Base-by-base conservation (phyloP, 2,329 filamentous ascomycete species). In the Bretziella fagacearum region DNA sequence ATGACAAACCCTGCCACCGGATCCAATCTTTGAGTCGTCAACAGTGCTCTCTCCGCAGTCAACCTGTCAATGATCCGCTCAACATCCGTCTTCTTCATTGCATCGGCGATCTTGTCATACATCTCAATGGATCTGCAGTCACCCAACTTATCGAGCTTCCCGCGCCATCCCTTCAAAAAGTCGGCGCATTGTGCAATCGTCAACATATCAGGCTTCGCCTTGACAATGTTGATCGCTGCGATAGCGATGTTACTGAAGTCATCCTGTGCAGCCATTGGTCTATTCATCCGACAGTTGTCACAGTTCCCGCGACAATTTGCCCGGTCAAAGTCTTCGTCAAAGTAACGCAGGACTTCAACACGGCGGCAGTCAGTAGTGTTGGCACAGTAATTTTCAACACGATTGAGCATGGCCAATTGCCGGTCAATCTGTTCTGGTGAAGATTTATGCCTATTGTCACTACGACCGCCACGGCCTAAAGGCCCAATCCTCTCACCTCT, bases 311-410 rank as follows among this genome's bases (percentile, higher is more conserved):
- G 67, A 62, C 91, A 98, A 44, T 84, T 71, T 10, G 74, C 71
- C 30, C 69, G 67, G 44, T 74, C 65, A 58, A 96, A 98, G 1
- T 69, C 68, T 61, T 98, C 93, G 49, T 81, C 86, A 65, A 98
- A 98, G 61, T 98, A 98, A n/a, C 74, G 74, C 27, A 98, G 74
- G 13, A 98, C 80, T 60, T 93, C 84, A 1, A 82, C 80, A 51
- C 91, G 74, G 52, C 91, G 79, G 59, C 91, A 98, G 55, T 94
- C 85, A 47, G 74, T 79, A 55, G 74, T 74, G 61, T 95, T 95
- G 57, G 95, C 84, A 60, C 87, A 96, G 57, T 83, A 98, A 50
- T 84, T 77, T 1, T 86, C 71, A 50, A 98, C 85, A 30, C 79
- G 78, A 51, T 81, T 78, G 40, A 98, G 69, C 86, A 96, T 94